Conservation (phyloP, 495 filamentous ascomycete species). For the Penicillium parvum region DNA sequence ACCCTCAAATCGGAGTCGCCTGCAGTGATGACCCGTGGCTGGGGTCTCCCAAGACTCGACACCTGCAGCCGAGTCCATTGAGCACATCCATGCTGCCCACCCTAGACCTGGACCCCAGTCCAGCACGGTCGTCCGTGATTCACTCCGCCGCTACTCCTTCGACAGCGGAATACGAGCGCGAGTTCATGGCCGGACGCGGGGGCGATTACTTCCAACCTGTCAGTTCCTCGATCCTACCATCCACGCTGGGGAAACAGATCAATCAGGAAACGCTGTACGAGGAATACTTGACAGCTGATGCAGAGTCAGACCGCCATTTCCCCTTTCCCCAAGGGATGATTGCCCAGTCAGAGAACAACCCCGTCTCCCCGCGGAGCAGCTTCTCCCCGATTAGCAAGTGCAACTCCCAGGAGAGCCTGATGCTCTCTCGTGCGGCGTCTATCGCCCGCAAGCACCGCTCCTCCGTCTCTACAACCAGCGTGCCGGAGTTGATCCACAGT, state of each 20-base stretch:
- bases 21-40: slow-evolving; percentile 11
- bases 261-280: slow-evolving; percentile 45
- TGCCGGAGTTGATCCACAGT: slow-evolving; percentile 53
- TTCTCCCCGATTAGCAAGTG: slow-evolving; percentile 55
- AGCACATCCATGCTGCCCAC: slow-evolving; percentile 30
- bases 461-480: slow-evolving; percentile 50
- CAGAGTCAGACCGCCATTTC: slow-evolving; percentile 43
- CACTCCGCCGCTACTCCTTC: slow-evolving; percentile 35
- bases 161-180: slow-evolving; percentile 27
- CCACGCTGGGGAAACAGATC: slow-evolving; percentile 30
- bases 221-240: slow-evolving; percentile 27
- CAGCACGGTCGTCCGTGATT: slow-evolving; percentile 32
- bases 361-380: slow-evolving; percentile 47
- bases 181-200: slow-evolving; percentile 19
- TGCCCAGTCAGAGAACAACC: slow-evolving; percentile 35
- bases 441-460: slow-evolving; percentile 52
- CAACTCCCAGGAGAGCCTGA: slow-evolving; percentile 55
- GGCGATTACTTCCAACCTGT: slow-evolving; percentile 39
- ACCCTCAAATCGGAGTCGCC: slow-evolving; percentile 17
- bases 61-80: slow-evolving; percentile 23
- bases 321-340: slow-evolving; percentile 37
- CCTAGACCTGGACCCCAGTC: slow-evolving; percentile 38
- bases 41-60: slow-evolving; percentile 12
- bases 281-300: slow-evolving; percentile 44
- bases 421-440: slow-evolving; percentile 45